phyloP scores from a whole-genome alignment of 73 alveolate genomes.

The Uronychia binucleata region DNA sequence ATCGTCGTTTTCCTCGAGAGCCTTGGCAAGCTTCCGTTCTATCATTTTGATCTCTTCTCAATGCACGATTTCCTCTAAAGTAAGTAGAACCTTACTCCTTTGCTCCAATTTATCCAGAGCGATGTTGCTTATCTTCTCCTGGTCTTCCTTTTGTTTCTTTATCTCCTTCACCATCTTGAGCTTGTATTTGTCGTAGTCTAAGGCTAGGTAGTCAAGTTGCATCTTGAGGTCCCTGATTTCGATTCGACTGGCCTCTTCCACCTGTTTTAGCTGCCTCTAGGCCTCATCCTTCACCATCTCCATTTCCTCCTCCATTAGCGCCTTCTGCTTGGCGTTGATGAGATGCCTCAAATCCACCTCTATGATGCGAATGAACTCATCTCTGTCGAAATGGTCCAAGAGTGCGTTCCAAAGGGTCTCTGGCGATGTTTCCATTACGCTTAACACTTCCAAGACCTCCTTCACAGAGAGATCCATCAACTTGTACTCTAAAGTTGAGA shows the following conservation, averaged over 20 bases:
- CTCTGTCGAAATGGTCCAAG: background rate
- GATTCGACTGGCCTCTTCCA: background rate
- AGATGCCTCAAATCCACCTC: background rate
- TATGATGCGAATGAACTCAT: background rate
- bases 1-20: background rate
- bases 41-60: background rate
- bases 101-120: background rate
- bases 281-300: background rate
- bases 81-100: background rate
- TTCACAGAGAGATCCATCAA: background rate
- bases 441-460: background rate
- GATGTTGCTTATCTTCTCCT: background rate
- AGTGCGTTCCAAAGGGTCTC: background rate
- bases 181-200: background rate
- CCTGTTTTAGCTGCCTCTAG: background rate
- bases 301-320: background rate
- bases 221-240: background rate
- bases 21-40: too few species aligned
- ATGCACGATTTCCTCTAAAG: background rate
- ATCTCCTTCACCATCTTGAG: background rate
- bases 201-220: background rate
- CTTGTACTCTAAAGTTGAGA: background rate
- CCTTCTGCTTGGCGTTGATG: background rate
- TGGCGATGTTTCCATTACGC: background rate
- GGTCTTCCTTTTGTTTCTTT: background rate